Evolutionary conservation across 2,329 filamentous ascomycete genomes (phyloP).

Genomic region (Diplodia intermedia): DNA sequence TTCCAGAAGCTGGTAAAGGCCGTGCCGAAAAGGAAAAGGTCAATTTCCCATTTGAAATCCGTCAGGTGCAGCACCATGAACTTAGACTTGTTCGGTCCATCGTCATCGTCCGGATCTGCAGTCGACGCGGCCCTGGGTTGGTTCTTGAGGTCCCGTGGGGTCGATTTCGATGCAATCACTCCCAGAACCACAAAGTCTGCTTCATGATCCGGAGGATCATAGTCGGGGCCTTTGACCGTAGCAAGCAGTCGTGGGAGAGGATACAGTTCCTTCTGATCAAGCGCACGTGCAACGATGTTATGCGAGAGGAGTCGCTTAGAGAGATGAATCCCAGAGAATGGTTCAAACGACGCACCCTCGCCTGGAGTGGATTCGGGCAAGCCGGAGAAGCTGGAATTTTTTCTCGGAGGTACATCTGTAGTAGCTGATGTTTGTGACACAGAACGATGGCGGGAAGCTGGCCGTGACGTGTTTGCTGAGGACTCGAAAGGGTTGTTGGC

Average conservation of each 20-base stretch:
- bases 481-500: constrained; percentile 18
- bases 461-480: background rate
- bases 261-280: constrained; percentile 78
- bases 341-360: constrained; percentile 64
- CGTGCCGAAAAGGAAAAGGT: constrained; percentile 88
- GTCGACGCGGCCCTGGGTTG: constrained; percentile 51
- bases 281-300: constrained; percentile 75
- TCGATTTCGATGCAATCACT: constrained; percentile 86
- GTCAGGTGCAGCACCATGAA: constrained; percentile 92
- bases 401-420: background rate
- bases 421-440: background rate
- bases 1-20: constrained; percentile 96
- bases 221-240: constrained; percentile 81
- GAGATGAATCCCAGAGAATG: constrained; percentile 84
- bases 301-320: constrained; percentile 85
- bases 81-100: constrained; percentile 70
- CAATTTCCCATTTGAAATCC: constrained; percentile 88
- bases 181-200: constrained; percentile 89
- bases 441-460: constrained; percentile 13
- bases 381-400: constrained; percentile 23
- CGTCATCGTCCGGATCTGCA: constrained; percentile 50
- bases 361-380: constrained; percentile 40
- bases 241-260: constrained; percentile 81
- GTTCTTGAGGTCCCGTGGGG: constrained; percentile 69
- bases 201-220: constrained; percentile 79